phyloP scores from a whole-genome alignment of 2,329 filamentous ascomycete species.

The Sporothrix inflata region DNA sequence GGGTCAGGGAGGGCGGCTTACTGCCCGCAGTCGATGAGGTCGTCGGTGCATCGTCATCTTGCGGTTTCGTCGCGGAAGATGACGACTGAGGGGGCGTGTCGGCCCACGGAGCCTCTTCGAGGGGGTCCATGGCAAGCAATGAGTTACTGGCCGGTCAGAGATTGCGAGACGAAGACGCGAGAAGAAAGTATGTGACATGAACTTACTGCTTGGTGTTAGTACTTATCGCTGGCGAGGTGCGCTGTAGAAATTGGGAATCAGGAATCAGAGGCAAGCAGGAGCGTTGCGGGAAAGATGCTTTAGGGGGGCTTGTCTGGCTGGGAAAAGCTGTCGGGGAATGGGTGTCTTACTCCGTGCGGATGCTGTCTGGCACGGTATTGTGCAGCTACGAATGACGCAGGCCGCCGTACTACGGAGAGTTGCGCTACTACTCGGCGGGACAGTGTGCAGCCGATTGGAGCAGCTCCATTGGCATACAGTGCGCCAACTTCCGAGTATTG shows the following conservation, averaged over 20 bases:
- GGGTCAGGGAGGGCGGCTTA: slow-evolving; percentile 35
- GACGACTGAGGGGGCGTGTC: slow-evolving; percentile 45
- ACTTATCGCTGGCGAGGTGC: background rate
- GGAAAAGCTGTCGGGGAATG: background rate
- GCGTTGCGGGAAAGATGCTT: background rate
- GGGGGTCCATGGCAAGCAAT: slow-evolving; percentile 47
- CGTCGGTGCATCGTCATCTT: slow-evolving; percentile 35
- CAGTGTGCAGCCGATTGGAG: background rate
- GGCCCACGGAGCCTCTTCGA: slow-evolving; percentile 59
- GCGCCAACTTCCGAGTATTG: background rate
- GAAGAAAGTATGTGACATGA: background rate
- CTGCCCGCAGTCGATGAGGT: slow-evolving; percentile 40
- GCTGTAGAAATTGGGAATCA: background rate
- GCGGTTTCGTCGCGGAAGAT: slow-evolving; percentile 28
- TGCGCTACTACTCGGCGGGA: background rate
- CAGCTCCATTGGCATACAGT: slow-evolving; percentile 1
- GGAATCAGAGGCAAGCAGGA: background rate
- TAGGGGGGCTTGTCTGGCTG: background rate
- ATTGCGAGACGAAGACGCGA: background rate
- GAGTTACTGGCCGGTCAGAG: background rate
- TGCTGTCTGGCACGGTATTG: background rate
- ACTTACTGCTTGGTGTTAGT: background rate
- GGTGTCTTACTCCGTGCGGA: background rate
- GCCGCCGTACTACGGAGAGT: no score
- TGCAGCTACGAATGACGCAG: background rate